A percentile compares a stretch with the other conserved stretches of the same genome.
Conservation (phyloP, 1,284 basidiomycete species). For the Pseudozyma thailandica region DNA sequence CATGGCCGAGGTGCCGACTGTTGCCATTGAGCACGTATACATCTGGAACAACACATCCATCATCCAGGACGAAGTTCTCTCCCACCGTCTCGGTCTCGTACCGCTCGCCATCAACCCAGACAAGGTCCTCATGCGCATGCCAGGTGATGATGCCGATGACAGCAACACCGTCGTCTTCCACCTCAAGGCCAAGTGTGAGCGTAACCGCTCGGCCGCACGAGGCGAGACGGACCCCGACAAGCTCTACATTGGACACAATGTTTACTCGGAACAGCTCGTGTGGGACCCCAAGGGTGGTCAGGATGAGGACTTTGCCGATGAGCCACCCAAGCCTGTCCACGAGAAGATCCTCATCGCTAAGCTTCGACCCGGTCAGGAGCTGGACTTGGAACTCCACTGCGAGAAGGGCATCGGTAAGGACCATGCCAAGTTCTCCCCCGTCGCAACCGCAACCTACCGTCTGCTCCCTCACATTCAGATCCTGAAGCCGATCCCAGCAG, state of each 20-base stretch:
- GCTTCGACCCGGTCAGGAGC: constrained; percentile 84
- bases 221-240: constrained; percentile 70
- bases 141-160: constrained; percentile 76
- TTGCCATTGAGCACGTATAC: constrained; percentile 93
- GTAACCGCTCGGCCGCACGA: constrained; percentile 72
- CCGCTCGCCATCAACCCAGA: constrained; percentile 88
- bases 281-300: constrained; percentile 93
- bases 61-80: constrained; percentile 91
- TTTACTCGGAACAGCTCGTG: constrained; percentile 81
- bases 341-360: constrained; percentile 92
- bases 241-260: constrained; percentile 64
- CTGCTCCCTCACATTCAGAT: constrained; percentile 88
- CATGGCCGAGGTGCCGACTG: constrained; percentile 85
- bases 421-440: constrained; percentile 97
- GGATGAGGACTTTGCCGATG: constrained; percentile 69
- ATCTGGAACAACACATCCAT: constrained; percentile 96
- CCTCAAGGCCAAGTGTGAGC: constrained; percentile 78
- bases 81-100: constrained; percentile 88
- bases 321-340: constrained; percentile 79
- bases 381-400: constrained; percentile 89
- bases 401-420: constrained; percentile 94
- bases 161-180: constrained; percentile 92
- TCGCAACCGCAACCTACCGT: constrained; percentile 82
- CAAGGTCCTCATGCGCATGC: constrained; percentile 69
- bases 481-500: constrained; percentile 75